Percentiles rank a stretch among this genome's conserved stretches.
Evolutionary conservation across 2,329 filamentous ascomycete genomes (phyloP).

Genomic region (Penicillium sp.): DNA sequence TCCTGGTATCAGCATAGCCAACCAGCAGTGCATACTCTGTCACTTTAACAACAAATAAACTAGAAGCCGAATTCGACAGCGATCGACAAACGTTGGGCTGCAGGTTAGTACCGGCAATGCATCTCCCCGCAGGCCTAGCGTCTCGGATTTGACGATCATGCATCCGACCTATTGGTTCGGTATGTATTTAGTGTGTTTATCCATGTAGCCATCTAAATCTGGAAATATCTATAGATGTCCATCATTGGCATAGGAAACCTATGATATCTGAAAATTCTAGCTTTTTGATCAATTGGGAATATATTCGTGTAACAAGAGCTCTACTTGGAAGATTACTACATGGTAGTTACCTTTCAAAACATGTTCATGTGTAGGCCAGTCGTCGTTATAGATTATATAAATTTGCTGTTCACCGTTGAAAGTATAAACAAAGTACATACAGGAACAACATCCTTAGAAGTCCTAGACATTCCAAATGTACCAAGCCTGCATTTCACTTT

Average conservation of each 20-base stretch:
- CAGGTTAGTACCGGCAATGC: not conserved
- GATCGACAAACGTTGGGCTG: constrained; percentile 4
- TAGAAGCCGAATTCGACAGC: not conserved
- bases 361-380: not conserved
- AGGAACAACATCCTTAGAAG: not conserved
- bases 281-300: not conserved
- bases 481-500: not conserved
- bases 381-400: not conserved
- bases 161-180: not conserved
- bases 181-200: not conserved
- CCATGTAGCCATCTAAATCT: not conserved
- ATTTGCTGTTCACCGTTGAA: not conserved
- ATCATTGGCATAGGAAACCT: not conserved
- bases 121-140: not conserved
- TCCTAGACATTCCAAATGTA: not conserved
- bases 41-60: too few relatives aligned
- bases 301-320: not conserved
- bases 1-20: not conserved
- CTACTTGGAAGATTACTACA: not conserved
- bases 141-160: not conserved
- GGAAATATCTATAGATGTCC: not conserved
- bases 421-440: not conserved
- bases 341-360: not conserved
- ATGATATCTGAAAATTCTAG: not conserved
- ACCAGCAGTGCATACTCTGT: not conserved